These are phyloP conservation scores for Aspergillus avenaceus DNA, from an alignment of 495 filamentous ascomycete species.

Conservation along the genomic window DNA sequence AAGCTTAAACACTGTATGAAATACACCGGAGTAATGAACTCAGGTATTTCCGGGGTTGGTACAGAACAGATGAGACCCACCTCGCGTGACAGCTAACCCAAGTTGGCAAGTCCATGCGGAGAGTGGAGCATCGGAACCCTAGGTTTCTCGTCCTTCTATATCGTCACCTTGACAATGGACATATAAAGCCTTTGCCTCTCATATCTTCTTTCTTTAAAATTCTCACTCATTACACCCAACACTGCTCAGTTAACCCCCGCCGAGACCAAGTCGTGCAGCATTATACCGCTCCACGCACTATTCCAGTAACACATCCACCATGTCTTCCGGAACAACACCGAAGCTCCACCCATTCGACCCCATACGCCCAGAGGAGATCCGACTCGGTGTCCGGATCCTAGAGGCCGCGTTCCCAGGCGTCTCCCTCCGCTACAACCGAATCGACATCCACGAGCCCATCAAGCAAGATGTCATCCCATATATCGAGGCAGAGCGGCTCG, in stretches of 20 bases:
- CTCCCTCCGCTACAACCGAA: conserved; percentile 40
- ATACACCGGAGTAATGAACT: too few relatives aligned
- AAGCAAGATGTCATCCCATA: conserved; percentile 41
- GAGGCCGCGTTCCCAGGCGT: conserved; percentile 36
- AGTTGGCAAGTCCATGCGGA: conserved; percentile 25
- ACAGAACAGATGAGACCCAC: not conserved
- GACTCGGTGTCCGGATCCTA: conserved; percentile 34
- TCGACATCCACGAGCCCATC: conserved; percentile 41
- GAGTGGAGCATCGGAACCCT: not conserved
- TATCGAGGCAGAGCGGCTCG: conserved; percentile 36
- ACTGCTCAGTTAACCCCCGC: too few relatives aligned
- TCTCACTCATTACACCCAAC: too few relatives aligned
- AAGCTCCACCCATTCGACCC: conserved; percentile 41
- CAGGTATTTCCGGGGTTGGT: not conserved
- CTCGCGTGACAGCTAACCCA: conserved; percentile 14
- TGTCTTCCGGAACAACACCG: not conserved
- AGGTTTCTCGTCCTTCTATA: not conserved
- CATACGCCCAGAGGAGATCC: conserved; percentile 39
- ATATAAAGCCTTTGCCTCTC: too few relatives aligned
- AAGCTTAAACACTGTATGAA: too few relatives aligned
- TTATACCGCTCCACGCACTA: too few relatives aligned
- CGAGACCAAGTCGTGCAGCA: too few relatives aligned
- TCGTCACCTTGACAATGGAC: not conserved
- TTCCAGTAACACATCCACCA: not conserved
- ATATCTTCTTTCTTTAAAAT: too few relatives aligned